These are phyloP conservation scores for Echium plantagineum DNA, from an alignment of 257 asterid genomes.

Conservation along the genomic window DNA sequence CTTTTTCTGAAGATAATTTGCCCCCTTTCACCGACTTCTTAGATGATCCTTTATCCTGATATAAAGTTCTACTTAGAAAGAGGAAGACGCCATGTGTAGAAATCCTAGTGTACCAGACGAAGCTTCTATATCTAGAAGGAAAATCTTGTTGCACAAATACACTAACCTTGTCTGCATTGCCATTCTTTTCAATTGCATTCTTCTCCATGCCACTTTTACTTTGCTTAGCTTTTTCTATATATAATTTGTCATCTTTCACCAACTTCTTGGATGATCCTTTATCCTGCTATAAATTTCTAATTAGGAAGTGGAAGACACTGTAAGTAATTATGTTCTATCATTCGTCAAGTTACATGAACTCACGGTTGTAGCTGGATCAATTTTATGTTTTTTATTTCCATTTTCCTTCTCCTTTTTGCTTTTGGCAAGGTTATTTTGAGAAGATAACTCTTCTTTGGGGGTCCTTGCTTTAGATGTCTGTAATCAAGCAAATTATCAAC, in stretches of 20 bases:
- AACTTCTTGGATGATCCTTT: constrained; percentile 1
- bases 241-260: constrained; percentile 5
- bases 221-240: constrained; percentile 7
- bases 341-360: constrained; percentile 1
- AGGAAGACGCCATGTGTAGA: not conserved
- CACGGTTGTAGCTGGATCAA: not conserved
- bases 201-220: constrained; percentile 7
- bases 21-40: constrained; percentile 8
- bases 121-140: not conserved
- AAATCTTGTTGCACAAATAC: not conserved
- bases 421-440: not conserved
- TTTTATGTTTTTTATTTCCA: constrained; percentile 4
- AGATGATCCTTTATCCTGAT: constrained; percentile 5
- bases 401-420: constrained; percentile 2
- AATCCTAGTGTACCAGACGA: too few species aligned
- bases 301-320: not conserved
- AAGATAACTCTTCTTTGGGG: not conserved
- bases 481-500: not conserved
- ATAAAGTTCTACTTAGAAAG: not conserved
- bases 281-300: constrained; percentile 5
- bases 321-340: not conserved
- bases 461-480: constrained; percentile 3
- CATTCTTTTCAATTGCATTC: not conserved
- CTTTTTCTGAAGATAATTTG: not conserved
- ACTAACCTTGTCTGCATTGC: not conserved